These are phyloP conservation scores for Solanum raphanifolium DNA, from an alignment of 257 asterid species.

Conservation along the genomic window DNA sequence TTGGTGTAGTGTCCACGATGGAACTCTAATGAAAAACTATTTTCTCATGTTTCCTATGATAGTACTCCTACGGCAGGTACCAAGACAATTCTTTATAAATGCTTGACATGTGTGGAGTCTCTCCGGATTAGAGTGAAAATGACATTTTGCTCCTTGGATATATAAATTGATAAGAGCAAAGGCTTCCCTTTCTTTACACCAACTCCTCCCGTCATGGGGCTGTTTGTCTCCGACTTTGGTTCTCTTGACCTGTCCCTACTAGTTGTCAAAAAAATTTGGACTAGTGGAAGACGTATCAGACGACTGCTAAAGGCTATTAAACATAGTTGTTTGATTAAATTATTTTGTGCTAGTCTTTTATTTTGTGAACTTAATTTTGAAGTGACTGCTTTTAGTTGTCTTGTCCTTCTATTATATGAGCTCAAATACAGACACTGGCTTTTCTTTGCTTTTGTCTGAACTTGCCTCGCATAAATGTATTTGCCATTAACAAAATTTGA, in stretches of 20 bases:
- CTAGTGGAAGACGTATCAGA: background rate
- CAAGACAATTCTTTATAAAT: background rate
- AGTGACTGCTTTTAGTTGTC: background rate
- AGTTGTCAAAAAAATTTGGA: background rate
- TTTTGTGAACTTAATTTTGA: background rate
- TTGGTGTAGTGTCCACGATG: background rate
- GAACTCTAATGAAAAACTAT: background rate
- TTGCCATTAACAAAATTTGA: background rate
- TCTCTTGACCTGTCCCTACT: background rate
- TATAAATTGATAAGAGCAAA: background rate
- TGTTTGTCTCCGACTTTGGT: background rate
- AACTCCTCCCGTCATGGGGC: background rate
- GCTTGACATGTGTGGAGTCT: background rate
- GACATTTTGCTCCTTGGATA: background rate
- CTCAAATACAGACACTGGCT: background rate
- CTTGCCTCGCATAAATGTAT: background rate
- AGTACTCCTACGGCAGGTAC: background rate
- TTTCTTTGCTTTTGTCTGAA: background rate
- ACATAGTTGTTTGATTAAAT: background rate
- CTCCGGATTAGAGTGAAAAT: background rate
- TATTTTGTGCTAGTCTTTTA: no score
- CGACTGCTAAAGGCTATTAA: background rate
- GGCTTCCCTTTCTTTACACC: background rate
- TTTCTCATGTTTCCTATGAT: background rate
- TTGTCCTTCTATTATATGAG: no score